A percentile compares a stretch with the other conserved stretches of the same genome.
Conservation (phyloP, 2,329 filamentous ascomycete genomes). For the Thermothelomyces thermophilus region DNA sequence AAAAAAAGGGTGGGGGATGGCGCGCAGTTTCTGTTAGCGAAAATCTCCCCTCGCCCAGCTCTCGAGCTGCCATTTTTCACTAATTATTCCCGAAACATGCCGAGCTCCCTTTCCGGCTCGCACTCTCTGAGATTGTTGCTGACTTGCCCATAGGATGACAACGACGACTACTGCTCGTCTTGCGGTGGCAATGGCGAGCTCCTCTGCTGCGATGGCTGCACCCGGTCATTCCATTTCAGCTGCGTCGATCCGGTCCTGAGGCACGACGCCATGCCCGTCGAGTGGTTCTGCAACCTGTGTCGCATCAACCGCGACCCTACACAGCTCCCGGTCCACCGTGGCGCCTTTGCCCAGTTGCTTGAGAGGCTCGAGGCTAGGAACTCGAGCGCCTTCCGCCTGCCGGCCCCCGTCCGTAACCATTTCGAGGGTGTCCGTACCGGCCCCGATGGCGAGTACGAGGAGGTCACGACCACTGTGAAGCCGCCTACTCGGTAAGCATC, state of each 20-base stretch:
- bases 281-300: constrained; percentile 82
- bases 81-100: constrained; percentile 24
- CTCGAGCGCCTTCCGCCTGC: constrained; percentile 66
- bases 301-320: constrained; percentile 44
- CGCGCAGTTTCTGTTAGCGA: no score
- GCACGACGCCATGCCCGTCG: constrained; percentile 56
- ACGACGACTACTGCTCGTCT: constrained; percentile 83
- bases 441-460: constrained; percentile 73
- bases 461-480: constrained; percentile 51
- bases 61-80: neutral
- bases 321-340: constrained; percentile 42
- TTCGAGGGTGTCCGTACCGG: constrained; percentile 77
- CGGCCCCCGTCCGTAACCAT: constrained; percentile 61
- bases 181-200: constrained; percentile 80
- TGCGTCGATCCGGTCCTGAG: constrained; percentile 79
- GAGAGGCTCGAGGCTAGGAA: constrained; percentile 61
- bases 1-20: no score
- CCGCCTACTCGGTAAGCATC: constrained; percentile 56
- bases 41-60: no score
- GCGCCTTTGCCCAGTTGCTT: constrained; percentile 57
- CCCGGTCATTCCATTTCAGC: constrained; percentile 80
- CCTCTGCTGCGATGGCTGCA: constrained; percentile 89
- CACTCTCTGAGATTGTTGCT: constrained; percentile 15
- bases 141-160: constrained; percentile 52
- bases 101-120: constrained; percentile 25